A percentile compares a stretch with the other conserved stretches of the same genome.
phyloP scores from a whole-genome alignment of 768 basidiomycete species.

The Tricholoma furcatifolium region DNA sequence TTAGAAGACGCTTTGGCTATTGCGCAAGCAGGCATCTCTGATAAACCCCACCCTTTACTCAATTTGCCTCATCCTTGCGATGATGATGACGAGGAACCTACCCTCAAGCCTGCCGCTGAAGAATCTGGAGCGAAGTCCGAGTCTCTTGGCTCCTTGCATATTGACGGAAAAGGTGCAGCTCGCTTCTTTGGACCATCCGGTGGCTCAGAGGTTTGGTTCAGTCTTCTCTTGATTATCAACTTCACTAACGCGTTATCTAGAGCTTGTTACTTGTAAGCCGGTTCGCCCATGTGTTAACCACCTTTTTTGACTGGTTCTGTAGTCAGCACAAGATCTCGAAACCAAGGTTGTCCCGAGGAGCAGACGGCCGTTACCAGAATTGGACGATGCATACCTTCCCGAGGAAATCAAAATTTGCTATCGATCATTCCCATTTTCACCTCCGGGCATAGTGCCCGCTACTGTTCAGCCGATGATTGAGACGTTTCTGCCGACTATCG shows the following conservation, averaged over 20 bases:
- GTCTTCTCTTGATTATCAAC: neutral
- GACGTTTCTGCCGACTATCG: conserved; percentile 41
- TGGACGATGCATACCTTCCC: conserved; percentile 45
- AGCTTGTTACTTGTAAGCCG: conserved; percentile 41
- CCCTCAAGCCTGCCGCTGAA: conserved; percentile 26
- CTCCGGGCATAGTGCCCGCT: conserved; percentile 29
- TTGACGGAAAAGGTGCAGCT: conserved; percentile 38
- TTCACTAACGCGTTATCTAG: conserved; percentile 22
- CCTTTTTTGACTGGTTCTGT: neutral
- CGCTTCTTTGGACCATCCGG: conserved; percentile 49
- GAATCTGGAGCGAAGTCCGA: conserved; percentile 29
- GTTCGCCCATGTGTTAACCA: neutral
- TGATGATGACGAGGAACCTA: conserved; percentile 28
- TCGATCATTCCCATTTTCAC: conserved; percentile 45
- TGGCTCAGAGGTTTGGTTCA: conserved; percentile 43
- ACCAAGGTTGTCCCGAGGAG: conserved; percentile 4
- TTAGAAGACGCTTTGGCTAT: conserved; percentile 56
- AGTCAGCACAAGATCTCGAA: conserved; percentile 28
- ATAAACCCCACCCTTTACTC: conserved; percentile 43
- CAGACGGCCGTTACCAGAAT: conserved; percentile 29
- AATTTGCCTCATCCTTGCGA: conserved; percentile 18
- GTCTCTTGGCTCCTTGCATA: conserved; percentile 42
- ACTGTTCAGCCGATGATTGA: conserved; percentile 41
- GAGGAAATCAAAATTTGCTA: conserved; percentile 41
- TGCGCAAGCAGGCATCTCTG: conserved; percentile 36